Conservation (phyloP, 2,329 filamentous ascomycete genomes). For the Cordyceps pruinosa region DNA sequence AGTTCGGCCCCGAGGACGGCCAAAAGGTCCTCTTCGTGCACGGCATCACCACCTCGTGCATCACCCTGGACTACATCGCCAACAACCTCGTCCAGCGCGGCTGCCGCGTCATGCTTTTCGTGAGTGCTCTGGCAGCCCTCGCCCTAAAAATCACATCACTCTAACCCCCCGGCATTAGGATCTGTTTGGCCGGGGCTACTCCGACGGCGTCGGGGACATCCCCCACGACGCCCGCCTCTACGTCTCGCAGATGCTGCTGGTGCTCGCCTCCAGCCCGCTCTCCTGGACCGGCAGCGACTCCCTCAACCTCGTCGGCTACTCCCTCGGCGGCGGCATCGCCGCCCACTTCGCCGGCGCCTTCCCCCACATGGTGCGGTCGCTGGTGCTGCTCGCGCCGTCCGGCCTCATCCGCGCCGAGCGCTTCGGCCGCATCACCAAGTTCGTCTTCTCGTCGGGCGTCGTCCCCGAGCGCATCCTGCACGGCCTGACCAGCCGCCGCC, state of each 20-base stretch:
- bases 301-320: constrained; percentile 71
- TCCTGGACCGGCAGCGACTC: constrained; percentile 54
- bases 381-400: constrained; percentile 72
- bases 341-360: constrained; percentile 68
- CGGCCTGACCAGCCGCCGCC: constrained; percentile 39
- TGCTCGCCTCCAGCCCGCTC: constrained; percentile 61
- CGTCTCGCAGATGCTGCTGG: constrained; percentile 63
- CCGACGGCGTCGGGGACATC: constrained; percentile 56
- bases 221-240: constrained; percentile 70
- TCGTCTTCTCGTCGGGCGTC: constrained; percentile 48
- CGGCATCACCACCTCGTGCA: constrained; percentile 76
- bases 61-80: constrained; percentile 63
- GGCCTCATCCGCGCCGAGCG: constrained; percentile 59
- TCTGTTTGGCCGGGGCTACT: constrained; percentile 63
- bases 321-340: constrained; percentile 72
- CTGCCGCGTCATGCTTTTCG: constrained; percentile 75
- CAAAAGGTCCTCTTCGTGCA: constrained; percentile 72
- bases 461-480: constrained; percentile 47
- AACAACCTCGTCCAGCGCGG: constrained; percentile 59
- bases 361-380: constrained; percentile 58
- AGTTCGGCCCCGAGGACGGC: constrained; percentile 70
- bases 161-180: constrained; percentile 45
- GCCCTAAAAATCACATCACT: background rate
- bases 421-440: constrained; percentile 42
- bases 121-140: constrained; percentile 23